Conservation (phyloP, 2,329 filamentous ascomycete species). For the Pestalotiopsis sp. region DNA sequence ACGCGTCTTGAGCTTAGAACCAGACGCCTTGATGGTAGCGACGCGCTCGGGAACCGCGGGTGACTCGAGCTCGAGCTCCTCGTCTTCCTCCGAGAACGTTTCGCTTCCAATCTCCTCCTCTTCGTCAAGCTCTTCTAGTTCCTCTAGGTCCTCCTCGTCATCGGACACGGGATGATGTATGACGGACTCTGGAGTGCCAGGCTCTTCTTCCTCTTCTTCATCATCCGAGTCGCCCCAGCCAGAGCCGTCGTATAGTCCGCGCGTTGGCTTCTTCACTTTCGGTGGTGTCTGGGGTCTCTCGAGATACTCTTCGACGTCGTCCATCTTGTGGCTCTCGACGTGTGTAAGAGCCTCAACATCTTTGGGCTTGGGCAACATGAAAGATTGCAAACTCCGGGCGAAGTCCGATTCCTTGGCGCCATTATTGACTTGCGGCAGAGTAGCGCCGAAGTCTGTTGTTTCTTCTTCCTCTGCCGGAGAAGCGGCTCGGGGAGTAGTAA, state of each 20-base stretch:
- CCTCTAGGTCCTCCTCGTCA: constrained; percentile 35
- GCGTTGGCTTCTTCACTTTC: constrained; percentile 52
- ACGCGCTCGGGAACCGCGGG: constrained; percentile 77
- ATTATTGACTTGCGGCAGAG: constrained; percentile 41
- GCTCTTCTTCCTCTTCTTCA: constrained; percentile 57
- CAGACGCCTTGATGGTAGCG: constrained; percentile 87
- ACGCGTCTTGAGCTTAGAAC: constrained; percentile 85
- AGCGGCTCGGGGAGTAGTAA: constrained; percentile 52
- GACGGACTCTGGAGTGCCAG: constrained; percentile 84
- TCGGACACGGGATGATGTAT: constrained; percentile 73
- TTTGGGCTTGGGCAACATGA: constrained; percentile 47
- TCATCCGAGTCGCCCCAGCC: constrained; percentile 58
- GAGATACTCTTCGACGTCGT: constrained; percentile 37
- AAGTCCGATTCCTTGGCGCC: constrained; percentile 39
- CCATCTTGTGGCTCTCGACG: constrained; percentile 35
- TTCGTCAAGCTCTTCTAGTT: constrained; percentile 27
- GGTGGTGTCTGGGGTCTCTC: constrained; percentile 53
- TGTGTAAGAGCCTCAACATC: constrained; percentile 36
- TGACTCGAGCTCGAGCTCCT: constrained; percentile 50
- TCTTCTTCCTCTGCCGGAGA: constrained; percentile 37
- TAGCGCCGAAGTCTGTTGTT: constrained; percentile 34
- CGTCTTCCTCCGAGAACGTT: constrained; percentile 38
- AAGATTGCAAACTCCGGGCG: constrained; percentile 46
- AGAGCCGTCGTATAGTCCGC: constrained; percentile 37
- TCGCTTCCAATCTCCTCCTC: constrained; percentile 29